Percentiles rank a stretch among this genome's conserved stretches.
phyloP scores from a whole-genome alignment of 106 monocot genomes.

The Dendrobium huoshanense region DNA sequence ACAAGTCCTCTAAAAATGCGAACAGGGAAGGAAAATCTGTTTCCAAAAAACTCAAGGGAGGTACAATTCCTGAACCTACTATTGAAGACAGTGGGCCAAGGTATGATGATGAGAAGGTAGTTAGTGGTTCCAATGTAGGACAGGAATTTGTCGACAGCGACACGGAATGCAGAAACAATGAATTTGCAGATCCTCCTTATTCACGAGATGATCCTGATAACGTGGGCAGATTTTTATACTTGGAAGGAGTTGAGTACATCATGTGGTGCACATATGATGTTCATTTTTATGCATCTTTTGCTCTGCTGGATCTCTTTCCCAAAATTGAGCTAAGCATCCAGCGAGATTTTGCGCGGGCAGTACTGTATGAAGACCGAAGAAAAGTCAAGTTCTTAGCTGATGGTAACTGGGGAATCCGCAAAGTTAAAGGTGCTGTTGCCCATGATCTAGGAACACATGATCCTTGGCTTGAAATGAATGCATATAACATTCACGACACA shows the following conservation, averaged over 20 bases:
- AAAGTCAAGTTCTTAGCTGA: conserved; percentile 86
- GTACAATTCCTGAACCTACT: conserved; percentile 9
- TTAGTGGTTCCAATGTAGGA: conserved; percentile 7
- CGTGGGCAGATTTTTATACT: conserved; percentile 84
- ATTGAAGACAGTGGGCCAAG: conserved; percentile 11
- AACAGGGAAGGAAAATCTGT: conserved; percentile 20
- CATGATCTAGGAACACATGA: conserved; percentile 97
- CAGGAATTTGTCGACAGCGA: conserved; percentile 17
- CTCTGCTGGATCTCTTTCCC: conserved; percentile 89
- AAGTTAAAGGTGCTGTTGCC: conserved; percentile 91
- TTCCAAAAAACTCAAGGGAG: conserved; percentile 22
- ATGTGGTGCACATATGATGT: conserved; percentile 99
- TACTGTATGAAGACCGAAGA: conserved; percentile 68
- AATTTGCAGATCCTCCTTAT: conserved; percentile 8
- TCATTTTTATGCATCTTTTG: conserved; percentile 98
- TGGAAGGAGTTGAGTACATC: conserved; percentile 95
- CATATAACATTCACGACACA: conserved; percentile 96
- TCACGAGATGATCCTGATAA: conserved; percentile 31
- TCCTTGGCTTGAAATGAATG: conserved; percentile 99
- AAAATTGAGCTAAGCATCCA: conserved; percentile 90
- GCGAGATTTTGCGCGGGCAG: conserved; percentile 85
- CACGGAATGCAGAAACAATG: conserved; percentile 8
- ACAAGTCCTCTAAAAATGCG: conserved; percentile 23
- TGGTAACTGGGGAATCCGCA: conserved; percentile 79
- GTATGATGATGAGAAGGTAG: conserved; percentile 20